Evolutionary conservation across 768 basidiomycete species (phyloP).

Genomic region (Tricholoma sp.): DNA sequence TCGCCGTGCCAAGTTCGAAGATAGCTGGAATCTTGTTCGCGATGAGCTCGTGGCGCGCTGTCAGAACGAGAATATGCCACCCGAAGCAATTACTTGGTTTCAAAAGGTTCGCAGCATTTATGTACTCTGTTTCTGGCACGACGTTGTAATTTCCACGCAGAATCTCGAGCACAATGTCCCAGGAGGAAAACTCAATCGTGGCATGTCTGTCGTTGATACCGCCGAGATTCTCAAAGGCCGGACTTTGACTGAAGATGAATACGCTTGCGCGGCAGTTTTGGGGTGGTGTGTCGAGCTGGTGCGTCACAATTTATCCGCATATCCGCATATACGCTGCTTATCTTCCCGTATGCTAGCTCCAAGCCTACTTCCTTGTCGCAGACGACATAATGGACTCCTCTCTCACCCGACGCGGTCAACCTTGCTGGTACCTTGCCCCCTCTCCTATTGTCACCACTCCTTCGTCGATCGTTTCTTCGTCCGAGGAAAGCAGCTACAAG

Average conservation of each 20-base stretch:
- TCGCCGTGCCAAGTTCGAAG: conserved; percentile 61
- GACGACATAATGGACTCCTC: conserved; percentile 98
- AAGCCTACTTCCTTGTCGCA: conserved; percentile 95
- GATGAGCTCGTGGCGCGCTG: conserved; percentile 75
- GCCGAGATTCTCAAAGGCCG: conserved; percentile 82
- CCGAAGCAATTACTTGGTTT: conserved; percentile 84
- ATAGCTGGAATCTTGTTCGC: conserved; percentile 64
- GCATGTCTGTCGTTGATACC: conserved; percentile 93
- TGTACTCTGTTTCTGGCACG: background rate
- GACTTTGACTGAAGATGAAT: conserved; percentile 73
- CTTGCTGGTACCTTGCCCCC: conserved; percentile 80
- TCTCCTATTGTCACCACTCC: conserved; percentile 17
- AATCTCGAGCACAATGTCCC: conserved; percentile 93
- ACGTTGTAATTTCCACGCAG: conserved; percentile 29
- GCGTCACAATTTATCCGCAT: conserved; percentile 19
- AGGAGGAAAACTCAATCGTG: conserved; percentile 93
- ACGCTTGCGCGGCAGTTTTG: conserved; percentile 80
- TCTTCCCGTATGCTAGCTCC: conserved; percentile 52
- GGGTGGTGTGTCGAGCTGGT: conserved; percentile 98
- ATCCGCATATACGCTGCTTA: background rate
- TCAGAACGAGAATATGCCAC: conserved; percentile 69
- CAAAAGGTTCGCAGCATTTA: conserved; percentile 51
- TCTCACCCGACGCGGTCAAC: conserved; percentile 89
- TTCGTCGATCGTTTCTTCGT: conserved; percentile 3
- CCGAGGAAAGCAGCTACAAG: conserved; percentile 9